Conservation (phyloP, 192 early-diverging fungal genomes). For the Coemansia sp. region DNA sequence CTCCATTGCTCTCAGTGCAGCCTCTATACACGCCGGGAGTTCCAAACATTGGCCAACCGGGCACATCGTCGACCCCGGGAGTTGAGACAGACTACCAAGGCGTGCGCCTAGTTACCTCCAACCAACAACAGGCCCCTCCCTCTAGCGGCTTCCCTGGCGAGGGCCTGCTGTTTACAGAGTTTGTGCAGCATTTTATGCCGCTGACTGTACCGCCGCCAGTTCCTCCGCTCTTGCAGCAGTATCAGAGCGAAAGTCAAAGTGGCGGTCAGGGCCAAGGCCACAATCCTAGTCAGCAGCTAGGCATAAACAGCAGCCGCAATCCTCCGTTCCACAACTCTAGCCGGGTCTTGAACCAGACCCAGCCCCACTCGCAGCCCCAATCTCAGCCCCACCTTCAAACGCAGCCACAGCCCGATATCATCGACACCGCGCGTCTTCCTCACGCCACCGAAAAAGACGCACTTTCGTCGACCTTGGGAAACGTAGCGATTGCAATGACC, state of each 20-base stretch:
- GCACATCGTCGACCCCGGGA: background rate
- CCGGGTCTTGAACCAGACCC: background rate
- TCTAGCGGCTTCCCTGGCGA: background rate
- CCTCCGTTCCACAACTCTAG: background rate
- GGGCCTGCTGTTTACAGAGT: conserved; percentile 7
- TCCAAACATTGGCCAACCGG: background rate
- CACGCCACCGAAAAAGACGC: conserved; percentile 9
- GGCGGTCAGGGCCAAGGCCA: background rate
- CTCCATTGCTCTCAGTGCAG: background rate
- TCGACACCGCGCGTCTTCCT: background rate
- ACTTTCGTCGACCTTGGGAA: conserved; percentile 36
- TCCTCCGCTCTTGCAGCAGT: conserved; percentile 21
- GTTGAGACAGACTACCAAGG: background rate
- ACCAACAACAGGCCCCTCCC: background rate
- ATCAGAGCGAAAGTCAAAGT: background rate
- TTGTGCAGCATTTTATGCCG: conserved; percentile 9
- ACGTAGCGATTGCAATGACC: conserved; percentile 38
- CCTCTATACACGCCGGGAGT: background rate
- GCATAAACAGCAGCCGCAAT: background rate
- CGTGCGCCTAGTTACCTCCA: background rate
- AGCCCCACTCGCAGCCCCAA: background rate
- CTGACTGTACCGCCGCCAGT: conserved; percentile 28
- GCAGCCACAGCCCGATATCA: background rate
- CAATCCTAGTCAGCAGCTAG: too few relatives aligned
- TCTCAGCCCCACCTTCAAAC: background rate